Evolutionary conservation across 2,329 filamentous ascomycete genomes (phyloP).

Genomic region (Cercospora citrullina): DNA sequence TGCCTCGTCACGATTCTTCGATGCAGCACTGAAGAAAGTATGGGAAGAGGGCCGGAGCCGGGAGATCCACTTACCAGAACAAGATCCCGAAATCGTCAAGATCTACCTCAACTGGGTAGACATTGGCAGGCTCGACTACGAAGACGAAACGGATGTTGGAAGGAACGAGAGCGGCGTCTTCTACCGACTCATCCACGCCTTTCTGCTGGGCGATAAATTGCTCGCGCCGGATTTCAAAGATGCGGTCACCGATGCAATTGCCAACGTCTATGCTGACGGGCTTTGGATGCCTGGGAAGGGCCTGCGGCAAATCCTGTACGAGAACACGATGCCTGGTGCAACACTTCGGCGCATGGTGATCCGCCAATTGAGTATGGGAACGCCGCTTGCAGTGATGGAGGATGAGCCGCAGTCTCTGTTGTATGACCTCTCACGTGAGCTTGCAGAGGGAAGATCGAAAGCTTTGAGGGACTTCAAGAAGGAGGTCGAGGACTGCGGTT

Average conservation of each 20-base stretch:
- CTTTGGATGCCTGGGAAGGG: background rate
- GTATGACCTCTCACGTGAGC: background rate
- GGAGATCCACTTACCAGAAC: background rate
- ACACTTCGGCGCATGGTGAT: slow-evolving; percentile 1
- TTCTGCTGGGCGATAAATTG: background rate
- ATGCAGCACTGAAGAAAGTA: background rate
- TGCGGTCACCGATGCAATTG: background rate
- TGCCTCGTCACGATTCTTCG: background rate
- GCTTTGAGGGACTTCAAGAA: background rate
- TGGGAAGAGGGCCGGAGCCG: background rate
- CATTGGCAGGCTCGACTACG: background rate
- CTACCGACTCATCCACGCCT: background rate
- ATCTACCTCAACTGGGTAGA: background rate
- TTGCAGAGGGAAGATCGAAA: background rate
- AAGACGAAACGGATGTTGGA: background rate
- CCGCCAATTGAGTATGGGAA: background rate
- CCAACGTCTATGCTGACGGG: background rate
- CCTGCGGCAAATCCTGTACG: background rate
- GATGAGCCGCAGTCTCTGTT: background rate
- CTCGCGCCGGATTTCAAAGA: background rate
- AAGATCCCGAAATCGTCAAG: background rate
- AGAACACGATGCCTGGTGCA: background rate
- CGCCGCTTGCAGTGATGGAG: background rate
- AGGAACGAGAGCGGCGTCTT: background rate
- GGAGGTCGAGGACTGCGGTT: slow-evolving; percentile 2